Base-by-base conservation (phyloP, 108 stramenopile genomes). In the Stephanodiscus triporus region DNA sequence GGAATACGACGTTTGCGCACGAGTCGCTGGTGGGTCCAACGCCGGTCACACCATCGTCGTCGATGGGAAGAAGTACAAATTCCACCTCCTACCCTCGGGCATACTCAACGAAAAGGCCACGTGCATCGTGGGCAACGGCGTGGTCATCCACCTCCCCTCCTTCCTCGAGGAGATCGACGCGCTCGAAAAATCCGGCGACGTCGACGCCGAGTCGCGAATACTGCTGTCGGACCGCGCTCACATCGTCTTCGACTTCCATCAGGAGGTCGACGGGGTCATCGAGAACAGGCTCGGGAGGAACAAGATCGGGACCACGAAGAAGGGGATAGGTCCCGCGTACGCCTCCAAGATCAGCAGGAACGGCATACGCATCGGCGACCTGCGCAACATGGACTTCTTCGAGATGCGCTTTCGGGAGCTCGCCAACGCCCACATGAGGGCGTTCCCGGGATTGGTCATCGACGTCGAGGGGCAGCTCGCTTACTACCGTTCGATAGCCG, bases 321-420 rank as follows among this genome's bases (percentile, higher is more conserved):
- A 96, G 83, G 99, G 99, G 49, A 99, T 99, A 71, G 99, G 99
- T 22, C 99, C 99, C 24, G 92, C 97, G 20, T 99, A 99, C 82
- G 90, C 97, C 16, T 90, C 91, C 73, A 99, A 99, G 81, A 97
- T 97, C 37, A 85, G 80, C 54, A 85, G 99, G n/a, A 99, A 97
- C 74, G 99, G 97, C n/a, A 80, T 99, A n/a, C 96, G 99, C 53
- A 85, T 99, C 27, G 97, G 97, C 16, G 98, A 99, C 74, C 77
- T 99, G 45, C 42, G 72, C 29, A 79, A 96, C 65, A 87, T 80
- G 70, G 88, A 93, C 51, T 84, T 90, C 83, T 98, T 99, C 73
- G 97, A 96, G 73, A 68, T 78, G 74, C 81, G 94, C 29, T 96
- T 98, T 73, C 85, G 95, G 10, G 86, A 85, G 42, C 72, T 98